Conservation (phyloP, 1,284 basidiomycete genomes). For the Ustilago loliicola region DNA sequence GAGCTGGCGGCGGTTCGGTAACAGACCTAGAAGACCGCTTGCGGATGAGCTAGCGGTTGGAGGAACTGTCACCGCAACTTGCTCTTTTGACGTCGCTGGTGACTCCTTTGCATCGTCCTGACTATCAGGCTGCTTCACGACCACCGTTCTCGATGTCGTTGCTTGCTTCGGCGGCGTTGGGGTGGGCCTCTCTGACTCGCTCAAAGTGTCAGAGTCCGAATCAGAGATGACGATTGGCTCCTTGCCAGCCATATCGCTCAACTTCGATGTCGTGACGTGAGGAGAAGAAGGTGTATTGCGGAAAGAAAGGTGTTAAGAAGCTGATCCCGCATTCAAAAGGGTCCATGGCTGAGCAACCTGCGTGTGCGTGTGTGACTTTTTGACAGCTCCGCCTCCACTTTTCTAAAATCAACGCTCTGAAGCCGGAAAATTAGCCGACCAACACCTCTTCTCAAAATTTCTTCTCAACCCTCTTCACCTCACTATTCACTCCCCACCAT, state of each 20-base stretch:
- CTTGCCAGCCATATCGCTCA: slow-evolving; percentile 12
- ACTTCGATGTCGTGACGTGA: neutral
- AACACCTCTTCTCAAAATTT: slow-evolving; percentile 15
- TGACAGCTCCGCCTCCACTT: slow-evolving; percentile 11
- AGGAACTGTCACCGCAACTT: neutral
- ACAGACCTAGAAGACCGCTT: slow-evolving; percentile 16
- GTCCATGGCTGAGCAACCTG: slow-evolving; percentile 1
- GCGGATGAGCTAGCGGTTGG: neutral
- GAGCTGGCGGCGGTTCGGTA: slow-evolving; percentile 58
- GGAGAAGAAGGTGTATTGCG: neutral
- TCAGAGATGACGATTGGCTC: slow-evolving; percentile 48
- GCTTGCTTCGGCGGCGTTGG: neutral
- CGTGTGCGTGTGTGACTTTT: neutral
- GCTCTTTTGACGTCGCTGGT: neutral
- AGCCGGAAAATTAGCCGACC: slow-evolving; percentile 16
- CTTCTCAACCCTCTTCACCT: neutral
- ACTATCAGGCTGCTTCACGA: neutral
- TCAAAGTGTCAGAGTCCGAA: slow-evolving; percentile 48
- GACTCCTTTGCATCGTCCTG: neutral
- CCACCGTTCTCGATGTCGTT: neutral
- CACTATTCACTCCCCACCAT: neutral
- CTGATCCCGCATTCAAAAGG: slow-evolving; percentile 1
- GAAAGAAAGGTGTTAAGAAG: slow-evolving; percentile 1
- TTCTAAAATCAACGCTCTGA: neutral
- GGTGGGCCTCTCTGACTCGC: slow-evolving; percentile 42